Base-by-base conservation (phyloP, 78 protist species). In the Dictyostelium discoideum region DNA sequence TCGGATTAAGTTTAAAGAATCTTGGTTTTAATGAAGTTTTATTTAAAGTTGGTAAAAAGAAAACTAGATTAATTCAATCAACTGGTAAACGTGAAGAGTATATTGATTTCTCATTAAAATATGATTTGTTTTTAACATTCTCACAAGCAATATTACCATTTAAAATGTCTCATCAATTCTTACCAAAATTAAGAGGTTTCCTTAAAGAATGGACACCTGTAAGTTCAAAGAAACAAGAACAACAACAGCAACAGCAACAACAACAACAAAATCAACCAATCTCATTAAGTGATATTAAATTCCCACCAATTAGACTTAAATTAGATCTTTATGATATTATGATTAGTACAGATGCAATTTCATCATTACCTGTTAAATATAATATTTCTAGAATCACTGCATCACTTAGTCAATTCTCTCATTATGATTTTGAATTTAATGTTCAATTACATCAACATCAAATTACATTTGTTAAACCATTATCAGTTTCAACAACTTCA, bases 81-180 rank as follows among this genome's bases (percentile, higher is more conserved):
- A 39, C 44, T 57, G 95, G 95, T n/a, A 90, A 90, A 60, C 74
- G 95, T 39, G 95, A 90, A 37, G 95, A 90, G 10, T 90, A 90
- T 72, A 90, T 90, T 5, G 95, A 90, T 44, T 90, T 90, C 26
- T n/a, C 87, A 46, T 60, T 90, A 65, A 90, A 90, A 26, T 90
- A 90, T n/a, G 95, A 90, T 54, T 14, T 90, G n/a, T 81, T 90
- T 37, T 14, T 90, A 37, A 90, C 88, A 5, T 80, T 90, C 29
- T 22, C 69, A 4, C 74, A 90, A 54, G 95, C 88, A 0, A 85
- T 81, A 20, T 48, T 90, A 29, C 95, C 95, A 67, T 90, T 90
- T 50, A 90, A 90, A 72, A 90, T 90, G 95, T 90, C 95, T 22
- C 95, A 90, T 82, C 95, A 85, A 46, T 90, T 90, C 63, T 60